Base-by-base conservation (phyloP, 441 rosid species). In the Populus tomentosa region DNA sequence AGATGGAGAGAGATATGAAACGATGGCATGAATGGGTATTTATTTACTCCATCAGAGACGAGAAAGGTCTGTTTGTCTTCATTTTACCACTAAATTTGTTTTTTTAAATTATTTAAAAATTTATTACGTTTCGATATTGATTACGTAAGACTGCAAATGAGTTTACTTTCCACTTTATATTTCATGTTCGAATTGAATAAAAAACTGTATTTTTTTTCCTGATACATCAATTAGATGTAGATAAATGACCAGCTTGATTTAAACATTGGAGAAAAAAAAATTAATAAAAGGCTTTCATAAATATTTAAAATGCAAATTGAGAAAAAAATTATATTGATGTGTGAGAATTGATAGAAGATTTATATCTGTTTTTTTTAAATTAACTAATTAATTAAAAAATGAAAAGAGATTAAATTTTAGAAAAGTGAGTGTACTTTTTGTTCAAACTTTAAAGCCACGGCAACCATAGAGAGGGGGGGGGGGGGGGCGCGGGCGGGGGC, bases 361-460 rank as follows among this genome's bases (percentile, higher is more conserved):
- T 40, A 40, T 40, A 40, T 10, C 14, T 40, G 50, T 40, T 40
- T 40, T 1, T 40, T 40, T 40, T 0, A 40, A 40, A 40, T 40
- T 40, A 40, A 40, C 14, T 10, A 10, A 10, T 40, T 40, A 10
- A 40, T 40, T 40, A 40, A 40, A 40, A 40, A 40, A 40, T 40
- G 50, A 14, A 40, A 10, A 40, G 50, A 40, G 50, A 40, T 40
- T 40, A 40, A 40, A 40, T 40, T 40, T 40, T 10, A 2, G 50
- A 40, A 40, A 40, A 40, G 50, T 3, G 2, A 46, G 1, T 14
- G 56, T 46, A 46, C 56, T 46, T 46, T 74, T 84, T 73, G 74
- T 67, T 78, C 42, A 83, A 81, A 71, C 87, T 84, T 85, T 72
- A 80, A 87, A 84, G 88, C 80, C 85, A 85, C 80, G 87, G 81